Percentiles rank a stretch among this genome's conserved stretches.
phyloP scores from a whole-genome alignment of 2,329 filamentous ascomycete species.

The Xylaria arbuscula region DNA sequence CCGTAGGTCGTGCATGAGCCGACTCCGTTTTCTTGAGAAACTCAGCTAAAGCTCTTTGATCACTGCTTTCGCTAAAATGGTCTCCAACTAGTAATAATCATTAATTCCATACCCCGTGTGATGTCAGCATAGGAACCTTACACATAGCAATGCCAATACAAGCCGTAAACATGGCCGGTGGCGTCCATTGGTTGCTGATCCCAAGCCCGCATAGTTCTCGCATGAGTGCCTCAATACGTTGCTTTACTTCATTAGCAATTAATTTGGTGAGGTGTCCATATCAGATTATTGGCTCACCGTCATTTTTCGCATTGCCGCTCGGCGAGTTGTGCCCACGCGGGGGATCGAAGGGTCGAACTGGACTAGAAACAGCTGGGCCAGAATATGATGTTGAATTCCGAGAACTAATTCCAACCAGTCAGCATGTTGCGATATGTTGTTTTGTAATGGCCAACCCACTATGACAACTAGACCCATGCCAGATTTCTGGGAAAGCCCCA shows the following conservation, averaged over 20 bases:
- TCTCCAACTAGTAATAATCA: constrained; percentile 55
- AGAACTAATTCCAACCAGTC: constrained; percentile 56
- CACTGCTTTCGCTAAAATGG: constrained; percentile 57
- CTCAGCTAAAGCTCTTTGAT: constrained; percentile 61
- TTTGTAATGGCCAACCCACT: constrained; percentile 49
- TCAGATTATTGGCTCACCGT: constrained; percentile 51
- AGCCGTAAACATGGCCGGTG: constrained; percentile 67
- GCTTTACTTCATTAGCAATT: constrained; percentile 47
- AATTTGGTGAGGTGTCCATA: background rate
- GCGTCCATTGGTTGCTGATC: constrained; percentile 64
- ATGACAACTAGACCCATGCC: constrained; percentile 67
- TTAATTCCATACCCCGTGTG: constrained; percentile 7
- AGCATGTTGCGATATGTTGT: constrained; percentile 4
- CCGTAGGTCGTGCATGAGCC: constrained; percentile 65
- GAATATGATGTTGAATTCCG: constrained; percentile 69
- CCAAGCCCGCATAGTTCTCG: constrained; percentile 69
- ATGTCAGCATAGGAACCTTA: constrained; percentile 42
- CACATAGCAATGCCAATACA: constrained; percentile 67
- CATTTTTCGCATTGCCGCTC: constrained; percentile 53
- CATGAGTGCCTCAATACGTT: constrained; percentile 60
- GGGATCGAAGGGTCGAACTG: constrained; percentile 67
- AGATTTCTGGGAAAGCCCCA: constrained; percentile 66
- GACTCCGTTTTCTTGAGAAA: constrained; percentile 60
- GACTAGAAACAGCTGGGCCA: constrained; percentile 66
- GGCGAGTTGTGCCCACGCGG: constrained; percentile 56